Evolutionary conservation across 139 green algal species (phyloP).

Genomic region (Tetradesmus obliquus): DNA sequence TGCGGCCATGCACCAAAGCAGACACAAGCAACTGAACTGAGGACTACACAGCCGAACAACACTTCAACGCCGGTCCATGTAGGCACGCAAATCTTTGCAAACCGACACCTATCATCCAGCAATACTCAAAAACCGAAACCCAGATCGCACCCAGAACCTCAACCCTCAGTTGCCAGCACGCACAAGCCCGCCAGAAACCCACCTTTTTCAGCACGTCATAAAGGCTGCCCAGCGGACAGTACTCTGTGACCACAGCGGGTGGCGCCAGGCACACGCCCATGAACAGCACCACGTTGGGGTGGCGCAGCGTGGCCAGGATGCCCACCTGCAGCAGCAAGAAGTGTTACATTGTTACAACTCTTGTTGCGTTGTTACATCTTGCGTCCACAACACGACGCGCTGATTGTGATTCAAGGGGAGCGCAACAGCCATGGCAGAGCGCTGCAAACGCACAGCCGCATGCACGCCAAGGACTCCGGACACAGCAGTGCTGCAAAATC

Average conservation of each 20-base stretch:
- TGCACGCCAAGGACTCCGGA: too few relatives aligned
- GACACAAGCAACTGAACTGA: neutral
- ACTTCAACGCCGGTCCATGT: neutral
- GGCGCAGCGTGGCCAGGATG: slow-evolving; percentile 29
- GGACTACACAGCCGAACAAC: neutral
- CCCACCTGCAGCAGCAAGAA: slow-evolving; percentile 3
- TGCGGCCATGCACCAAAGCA: neutral
- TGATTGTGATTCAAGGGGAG: too few relatives aligned
- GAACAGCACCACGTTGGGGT: slow-evolving; percentile 51
- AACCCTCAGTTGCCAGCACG: neutral
- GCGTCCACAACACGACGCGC: too few relatives aligned
- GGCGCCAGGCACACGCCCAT: slow-evolving; percentile 44
- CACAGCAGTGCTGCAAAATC: too few relatives aligned
- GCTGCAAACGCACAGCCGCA: too few relatives aligned
- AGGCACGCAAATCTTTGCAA: neutral
- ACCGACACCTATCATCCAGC: neutral
- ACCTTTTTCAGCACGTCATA: slow-evolving; percentile 47
- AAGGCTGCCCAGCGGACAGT: slow-evolving; percentile 38
- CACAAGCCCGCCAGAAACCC: neutral
- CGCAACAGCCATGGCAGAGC: too few relatives aligned
- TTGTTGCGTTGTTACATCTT: too few relatives aligned
- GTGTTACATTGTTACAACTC: neutral
- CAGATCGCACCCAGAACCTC: neutral
- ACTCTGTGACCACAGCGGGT: slow-evolving; percentile 43
- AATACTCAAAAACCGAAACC: neutral